phyloP scores from a whole-genome alignment of 495 filamentous ascomycete species.

The Aspergillus panamensis region DNA sequence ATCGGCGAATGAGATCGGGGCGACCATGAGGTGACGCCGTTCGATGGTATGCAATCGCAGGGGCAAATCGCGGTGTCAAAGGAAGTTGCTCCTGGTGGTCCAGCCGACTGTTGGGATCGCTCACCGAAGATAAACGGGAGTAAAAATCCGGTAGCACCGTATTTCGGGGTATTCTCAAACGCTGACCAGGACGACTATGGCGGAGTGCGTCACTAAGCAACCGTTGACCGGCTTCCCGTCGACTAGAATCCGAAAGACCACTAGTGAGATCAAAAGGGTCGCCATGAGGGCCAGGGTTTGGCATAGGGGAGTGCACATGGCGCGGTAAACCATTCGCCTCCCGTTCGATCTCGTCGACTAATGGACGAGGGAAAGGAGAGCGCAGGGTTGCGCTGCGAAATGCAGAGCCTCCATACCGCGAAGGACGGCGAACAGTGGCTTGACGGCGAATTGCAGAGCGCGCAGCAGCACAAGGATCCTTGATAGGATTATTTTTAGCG shows the following conservation, averaged over 20 bases:
- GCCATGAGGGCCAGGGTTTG: constrained; percentile 28
- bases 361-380: constrained; percentile 35
- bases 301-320: constrained; percentile 31
- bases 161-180: constrained; percentile 35
- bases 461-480: constrained; percentile 54
- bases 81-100: constrained; percentile 23
- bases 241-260: constrained; percentile 27
- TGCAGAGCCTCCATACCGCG: constrained; percentile 29
- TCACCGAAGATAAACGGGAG: constrained; percentile 22
- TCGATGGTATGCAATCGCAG: constrained; percentile 38
- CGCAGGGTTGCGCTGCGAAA: constrained; percentile 33
- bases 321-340: constrained; percentile 28
- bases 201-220: constrained; percentile 31
- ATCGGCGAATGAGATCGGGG: constrained; percentile 24
- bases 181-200: constrained; percentile 30
- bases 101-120: constrained; percentile 16
- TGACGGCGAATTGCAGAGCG: constrained; percentile 72
- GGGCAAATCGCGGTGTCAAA: constrained; percentile 45
- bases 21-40: constrained; percentile 24
- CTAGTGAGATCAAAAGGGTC: constrained; percentile 34
- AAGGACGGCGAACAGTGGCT: constrained; percentile 39
- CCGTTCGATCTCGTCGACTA: constrained; percentile 45
- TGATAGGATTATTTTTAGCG: constrained; percentile 54
- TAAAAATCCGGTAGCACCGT: constrained; percentile 26
- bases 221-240: constrained; percentile 34